Evolutionary conservation across 2,329 filamentous ascomycete genomes (phyloP), one percentile per base, ranked within the genome.

Genomic region (Ciborinia camelliae): DNA sequence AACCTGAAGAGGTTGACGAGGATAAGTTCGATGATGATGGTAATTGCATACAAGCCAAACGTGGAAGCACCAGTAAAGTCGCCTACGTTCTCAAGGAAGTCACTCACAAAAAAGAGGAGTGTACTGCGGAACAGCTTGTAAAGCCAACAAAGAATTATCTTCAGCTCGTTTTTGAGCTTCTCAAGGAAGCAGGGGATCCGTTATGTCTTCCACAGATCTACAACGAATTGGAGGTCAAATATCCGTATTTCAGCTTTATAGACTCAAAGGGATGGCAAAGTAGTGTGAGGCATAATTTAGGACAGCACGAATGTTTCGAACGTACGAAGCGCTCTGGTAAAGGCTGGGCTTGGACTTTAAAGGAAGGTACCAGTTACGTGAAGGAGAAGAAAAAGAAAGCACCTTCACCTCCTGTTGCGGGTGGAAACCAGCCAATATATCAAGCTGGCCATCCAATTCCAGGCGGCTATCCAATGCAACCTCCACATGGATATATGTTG

Each of bases 91-190:
- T 80, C 62, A 85, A 85, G 78, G 84, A 86, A 72, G 51, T 84
- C 0, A 78, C 80, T 63, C 82, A 82, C 73, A 79, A 80, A n/a
- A 78, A 81, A 65, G 71, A 70, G 30, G 73, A 89, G 71, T 81
- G 89, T 74, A 91, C 89, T 1, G 86, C 88, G 43, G 90, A 92
- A 72, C 88, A 92, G 76, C 80, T 92, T 59, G 85, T 86, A 65
- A 90, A 91, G 75, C 84, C 84, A 2, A 76, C 77, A 0, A 76
- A 78, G n/a, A 86, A 84, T 48, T 86, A 86, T 71, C 81, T 86
- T 14, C 79, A 81, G 20, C 78, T 86, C 50, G 83, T 86, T 59
- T 81, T 84, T 67, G 83, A 86, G 67, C 82, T 83, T 18, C 80
- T 87, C 20, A 77, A 78, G 0, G 79, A 80, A 12, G 81, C 82